Conservation (phyloP, 129 eudicot genomes). For the Helichrysum umbraculigerum region DNA sequence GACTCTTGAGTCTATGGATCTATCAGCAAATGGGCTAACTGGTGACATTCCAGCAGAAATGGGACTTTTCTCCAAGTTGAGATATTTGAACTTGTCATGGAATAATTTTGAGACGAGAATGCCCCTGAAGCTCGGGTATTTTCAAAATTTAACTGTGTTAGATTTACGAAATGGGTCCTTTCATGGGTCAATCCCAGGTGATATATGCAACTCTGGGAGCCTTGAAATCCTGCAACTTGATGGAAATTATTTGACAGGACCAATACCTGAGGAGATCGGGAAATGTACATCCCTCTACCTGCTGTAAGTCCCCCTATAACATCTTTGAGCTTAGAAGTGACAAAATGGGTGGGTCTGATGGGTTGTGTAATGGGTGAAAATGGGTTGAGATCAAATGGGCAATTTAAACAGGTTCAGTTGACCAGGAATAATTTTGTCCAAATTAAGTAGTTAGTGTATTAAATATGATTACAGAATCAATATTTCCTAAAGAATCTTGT, state of each 20-base stretch:
- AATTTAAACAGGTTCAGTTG: background rate
- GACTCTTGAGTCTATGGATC: conserved; percentile 67
- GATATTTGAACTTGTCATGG: conserved; percentile 88
- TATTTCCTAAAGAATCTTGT: too few relatives aligned
- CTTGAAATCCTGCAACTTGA: conserved; percentile 83
- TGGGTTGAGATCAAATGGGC: background rate
- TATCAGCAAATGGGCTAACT: conserved; percentile 62
- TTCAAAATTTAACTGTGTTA: conserved; percentile 67
- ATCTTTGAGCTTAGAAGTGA: background rate
- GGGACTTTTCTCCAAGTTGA: conserved; percentile 71
- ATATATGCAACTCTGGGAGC: conserved; percentile 77
- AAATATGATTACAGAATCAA: conserved; percentile 4
- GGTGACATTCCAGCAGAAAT: conserved; percentile 83
- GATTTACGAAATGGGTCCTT: conserved; percentile 69
- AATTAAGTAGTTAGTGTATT: background rate
- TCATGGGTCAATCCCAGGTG: conserved; percentile 70
- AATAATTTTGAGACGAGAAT: conserved; percentile 68
- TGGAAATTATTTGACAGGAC: conserved; percentile 69
- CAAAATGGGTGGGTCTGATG: background rate
- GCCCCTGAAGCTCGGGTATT: conserved; percentile 78
- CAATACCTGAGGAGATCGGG: conserved; percentile 75
- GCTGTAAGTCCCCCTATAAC: conserved; percentile 59
- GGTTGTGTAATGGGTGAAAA: conserved; percentile 15
- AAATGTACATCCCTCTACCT: conserved; percentile 87
- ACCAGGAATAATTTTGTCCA: conserved; percentile 2